phyloP scores from a whole-genome alignment of 192 early-diverging fungal genomes.

The Rhizophagus clarus region DNA sequence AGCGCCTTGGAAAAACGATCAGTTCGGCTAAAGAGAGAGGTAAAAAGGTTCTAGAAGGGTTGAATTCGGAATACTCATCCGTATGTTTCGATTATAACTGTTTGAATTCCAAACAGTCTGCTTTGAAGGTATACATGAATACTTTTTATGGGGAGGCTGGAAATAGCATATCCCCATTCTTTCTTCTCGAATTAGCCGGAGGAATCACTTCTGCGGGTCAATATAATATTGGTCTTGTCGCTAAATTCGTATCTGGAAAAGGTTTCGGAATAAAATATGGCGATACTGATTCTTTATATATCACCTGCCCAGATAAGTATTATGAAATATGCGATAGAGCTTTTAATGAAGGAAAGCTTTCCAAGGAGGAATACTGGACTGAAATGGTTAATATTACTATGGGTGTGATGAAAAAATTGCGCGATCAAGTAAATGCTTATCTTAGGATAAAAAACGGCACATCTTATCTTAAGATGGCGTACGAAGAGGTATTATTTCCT shows the following conservation, averaged over 20 bases:
- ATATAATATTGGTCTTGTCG: neutral
- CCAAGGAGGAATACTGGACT: no score
- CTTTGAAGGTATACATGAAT: neutral
- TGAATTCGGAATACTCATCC: neutral
- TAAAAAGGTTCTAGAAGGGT: neutral
- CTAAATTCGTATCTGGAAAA: neutral
- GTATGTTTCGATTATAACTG: neutral
- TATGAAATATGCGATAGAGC: neutral
- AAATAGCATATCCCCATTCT: neutral
- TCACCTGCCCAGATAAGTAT: slow-evolving; percentile 13
- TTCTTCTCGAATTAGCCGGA: neutral
- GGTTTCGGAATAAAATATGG: neutral
- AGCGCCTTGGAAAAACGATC: neutral
- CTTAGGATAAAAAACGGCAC: neutral
- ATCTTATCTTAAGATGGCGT: slow-evolving; percentile 24
- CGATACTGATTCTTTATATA: neutral
- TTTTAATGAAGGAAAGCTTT: neutral
- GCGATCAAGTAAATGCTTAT: slow-evolving; percentile 10
- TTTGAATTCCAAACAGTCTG: neutral
- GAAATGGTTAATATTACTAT: slow-evolving; percentile 22
- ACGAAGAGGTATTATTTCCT: slow-evolving; percentile 12
- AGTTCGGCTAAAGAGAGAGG: neutral
- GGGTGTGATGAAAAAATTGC: slow-evolving; percentile 2
- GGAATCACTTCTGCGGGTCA: neutral
- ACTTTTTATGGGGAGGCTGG: slow-evolving; percentile 13